Evolutionary conservation across 148 eudicot genomes (phyloP).

Genomic region (Diospyros lotus): DNA sequence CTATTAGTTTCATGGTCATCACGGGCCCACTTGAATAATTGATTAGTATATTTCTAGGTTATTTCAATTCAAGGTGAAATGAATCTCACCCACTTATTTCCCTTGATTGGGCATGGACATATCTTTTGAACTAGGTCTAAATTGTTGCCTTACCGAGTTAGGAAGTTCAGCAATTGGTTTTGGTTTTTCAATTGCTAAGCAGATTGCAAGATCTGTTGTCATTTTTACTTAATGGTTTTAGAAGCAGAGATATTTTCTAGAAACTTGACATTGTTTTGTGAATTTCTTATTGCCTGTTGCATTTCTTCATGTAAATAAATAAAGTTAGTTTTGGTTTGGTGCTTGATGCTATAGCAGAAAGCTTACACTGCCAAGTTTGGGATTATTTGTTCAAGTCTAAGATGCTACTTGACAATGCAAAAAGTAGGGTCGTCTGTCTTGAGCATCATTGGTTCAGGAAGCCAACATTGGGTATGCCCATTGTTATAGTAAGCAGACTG

Average conservation of each 20-base stretch:
- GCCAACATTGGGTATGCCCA: too few relatives aligned
- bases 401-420: too few relatives aligned
- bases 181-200: background rate
- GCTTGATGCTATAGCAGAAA: too few relatives aligned
- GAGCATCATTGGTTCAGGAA: too few relatives aligned
- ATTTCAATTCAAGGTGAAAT: background rate
- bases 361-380: too few relatives aligned
- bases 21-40: background rate
- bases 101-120: background rate
- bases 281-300: background rate
- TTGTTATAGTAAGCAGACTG: too few relatives aligned
- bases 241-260: background rate
- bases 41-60: background rate
- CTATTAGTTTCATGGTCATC: background rate
- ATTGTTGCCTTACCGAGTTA: background rate
- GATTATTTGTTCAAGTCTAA: too few relatives aligned
- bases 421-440: too few relatives aligned
- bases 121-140: background rate
- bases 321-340: too few relatives aligned
- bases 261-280: background rate
- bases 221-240: background rate
- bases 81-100: conserved; percentile 1
- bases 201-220: background rate
- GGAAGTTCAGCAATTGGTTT: background rate
- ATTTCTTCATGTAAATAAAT: background rate